phyloP scores from a whole-genome alignment of 768 basidiomycete species.

The Suillus americanus region DNA sequence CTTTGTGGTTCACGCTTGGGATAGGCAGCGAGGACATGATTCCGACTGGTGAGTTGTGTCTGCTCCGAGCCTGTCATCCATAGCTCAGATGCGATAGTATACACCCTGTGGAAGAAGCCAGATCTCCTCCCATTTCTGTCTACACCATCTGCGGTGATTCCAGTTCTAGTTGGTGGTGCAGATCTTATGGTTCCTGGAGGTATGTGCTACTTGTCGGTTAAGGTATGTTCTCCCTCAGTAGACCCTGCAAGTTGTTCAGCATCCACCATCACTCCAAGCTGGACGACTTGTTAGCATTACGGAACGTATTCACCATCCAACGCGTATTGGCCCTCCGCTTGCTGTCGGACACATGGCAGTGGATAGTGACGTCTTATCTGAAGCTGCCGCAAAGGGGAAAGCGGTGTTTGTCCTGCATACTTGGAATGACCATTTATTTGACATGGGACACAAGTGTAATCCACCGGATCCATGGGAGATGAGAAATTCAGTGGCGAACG shows the following conservation, averaged over 20 bases:
- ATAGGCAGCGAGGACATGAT: conserved; percentile 67
- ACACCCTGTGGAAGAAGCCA: conserved; percentile 76
- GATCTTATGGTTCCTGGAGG: conserved; percentile 56
- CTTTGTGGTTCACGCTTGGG: conserved; percentile 77
- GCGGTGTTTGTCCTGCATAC: conserved; percentile 72
- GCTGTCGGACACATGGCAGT: conserved; percentile 75
- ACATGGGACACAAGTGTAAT: neutral
- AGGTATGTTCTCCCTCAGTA: neutral
- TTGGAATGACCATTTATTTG: conserved; percentile 56
- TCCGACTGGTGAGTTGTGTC: conserved; percentile 52
- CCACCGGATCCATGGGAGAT: conserved; percentile 16
- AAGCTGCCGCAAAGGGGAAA: conserved; percentile 66
- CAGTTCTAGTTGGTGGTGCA: conserved; percentile 72
- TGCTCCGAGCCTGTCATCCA: neutral
- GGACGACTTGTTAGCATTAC: conserved; percentile 57
- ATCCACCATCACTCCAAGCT: neutral
- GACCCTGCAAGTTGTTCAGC: neutral
- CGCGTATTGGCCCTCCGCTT: conserved; percentile 47
- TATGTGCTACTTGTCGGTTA: neutral
- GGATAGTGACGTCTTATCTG: conserved; percentile 44
- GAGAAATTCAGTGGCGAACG: conserved; percentile 28
- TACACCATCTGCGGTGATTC: conserved; percentile 70
- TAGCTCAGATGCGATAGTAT: conserved; percentile 41
- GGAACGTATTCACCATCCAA: conserved; percentile 42
- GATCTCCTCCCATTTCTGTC: conserved; percentile 68